Percentiles rank a stretch among this genome's conserved stretches.
phyloP scores from a whole-genome alignment of 768 basidiomycete genomes.

The Boletellus ananas region DNA sequence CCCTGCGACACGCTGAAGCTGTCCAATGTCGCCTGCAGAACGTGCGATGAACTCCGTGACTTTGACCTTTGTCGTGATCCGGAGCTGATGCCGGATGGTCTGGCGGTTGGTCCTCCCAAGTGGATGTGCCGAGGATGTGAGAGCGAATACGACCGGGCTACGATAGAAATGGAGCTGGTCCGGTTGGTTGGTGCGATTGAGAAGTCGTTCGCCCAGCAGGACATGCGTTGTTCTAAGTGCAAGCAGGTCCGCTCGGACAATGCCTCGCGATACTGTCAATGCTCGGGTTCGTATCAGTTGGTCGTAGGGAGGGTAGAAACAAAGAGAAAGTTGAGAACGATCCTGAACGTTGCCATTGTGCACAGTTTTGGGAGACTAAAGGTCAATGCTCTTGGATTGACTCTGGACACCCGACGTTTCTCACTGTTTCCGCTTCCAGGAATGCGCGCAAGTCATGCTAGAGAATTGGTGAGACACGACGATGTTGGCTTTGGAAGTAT shows the following conservation, averaged over 20 bases:
- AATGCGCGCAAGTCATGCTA: slow-evolving; percentile 37
- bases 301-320: slow-evolving; percentile 71
- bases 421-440: slow-evolving; percentile 22
- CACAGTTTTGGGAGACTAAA: slow-evolving; percentile 67
- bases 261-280: slow-evolving; percentile 77
- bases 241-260: slow-evolving; percentile 89
- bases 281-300: slow-evolving; percentile 80
- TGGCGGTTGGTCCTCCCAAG: slow-evolving; percentile 44
- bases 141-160: slow-evolving; percentile 82
- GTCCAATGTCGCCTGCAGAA: slow-evolving; percentile 81
- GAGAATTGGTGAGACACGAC: slow-evolving; percentile 33
- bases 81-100: slow-evolving; percentile 63
- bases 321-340: slow-evolving; percentile 68
- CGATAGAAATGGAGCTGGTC: slow-evolving; percentile 85
- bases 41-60: slow-evolving; percentile 81
- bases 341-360: slow-evolving; percentile 77
- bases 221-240: slow-evolving; percentile 85
- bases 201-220: slow-evolving; percentile 80
- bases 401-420: not conserved
- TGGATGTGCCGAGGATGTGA: slow-evolving; percentile 74
- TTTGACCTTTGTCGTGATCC: slow-evolving; percentile 95
- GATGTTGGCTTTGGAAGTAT: not conserved
- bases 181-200: slow-evolving; percentile 69
- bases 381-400: slow-evolving; percentile 37
- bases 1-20: slow-evolving; percentile 88